Evolutionary conservation across 768 basidiomycete species (phyloP).

Genomic region (Kwoniella pini): DNA sequence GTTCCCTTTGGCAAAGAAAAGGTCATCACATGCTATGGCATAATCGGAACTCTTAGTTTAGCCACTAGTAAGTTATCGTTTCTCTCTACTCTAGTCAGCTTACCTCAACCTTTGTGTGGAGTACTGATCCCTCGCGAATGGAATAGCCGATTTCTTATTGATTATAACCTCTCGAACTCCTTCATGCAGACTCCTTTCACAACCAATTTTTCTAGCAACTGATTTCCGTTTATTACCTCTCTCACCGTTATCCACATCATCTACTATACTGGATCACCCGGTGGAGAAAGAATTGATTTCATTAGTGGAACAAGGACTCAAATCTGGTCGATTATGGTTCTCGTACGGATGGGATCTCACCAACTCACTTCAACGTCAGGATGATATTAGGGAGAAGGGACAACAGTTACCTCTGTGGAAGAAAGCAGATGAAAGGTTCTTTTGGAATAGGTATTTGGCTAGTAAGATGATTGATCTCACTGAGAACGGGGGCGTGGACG

Average conservation of each 20-base stretch:
- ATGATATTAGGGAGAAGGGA: conserved; percentile 56
- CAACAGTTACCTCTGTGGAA: conserved; percentile 43
- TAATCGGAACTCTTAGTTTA: conserved; percentile 59
- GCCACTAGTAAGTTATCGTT: conserved; percentile 52
- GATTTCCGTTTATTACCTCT: conserved; percentile 91
- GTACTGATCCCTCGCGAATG: conserved; percentile 3
- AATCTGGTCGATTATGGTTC: conserved; percentile 78
- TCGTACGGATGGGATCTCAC: conserved; percentile 91
- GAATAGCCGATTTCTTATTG: conserved; percentile 86
- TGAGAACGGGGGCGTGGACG: conserved; percentile 65
- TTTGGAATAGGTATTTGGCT: conserved; percentile 88
- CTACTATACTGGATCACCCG: conserved; percentile 70
- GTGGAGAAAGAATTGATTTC: conserved; percentile 85
- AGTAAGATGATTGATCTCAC: conserved; percentile 64
- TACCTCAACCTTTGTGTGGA: background rate
- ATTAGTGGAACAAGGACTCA: conserved; percentile 80
- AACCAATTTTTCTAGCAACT: conserved; percentile 84
- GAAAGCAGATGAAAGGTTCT: conserved; percentile 92
- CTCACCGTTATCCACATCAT: conserved; percentile 66
- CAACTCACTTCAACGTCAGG: conserved; percentile 79
- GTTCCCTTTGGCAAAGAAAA: conserved; percentile 51
- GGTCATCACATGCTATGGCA: conserved; percentile 57
- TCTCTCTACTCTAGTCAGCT: background rate
- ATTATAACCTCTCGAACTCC: conserved; percentile 80
- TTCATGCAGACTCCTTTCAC: conserved; percentile 73